A percentile compares a stretch with the other conserved stretches of the same genome.
Conservation (phyloP, 306 rosid genomes). For the Castanea mollissima region DNA sequence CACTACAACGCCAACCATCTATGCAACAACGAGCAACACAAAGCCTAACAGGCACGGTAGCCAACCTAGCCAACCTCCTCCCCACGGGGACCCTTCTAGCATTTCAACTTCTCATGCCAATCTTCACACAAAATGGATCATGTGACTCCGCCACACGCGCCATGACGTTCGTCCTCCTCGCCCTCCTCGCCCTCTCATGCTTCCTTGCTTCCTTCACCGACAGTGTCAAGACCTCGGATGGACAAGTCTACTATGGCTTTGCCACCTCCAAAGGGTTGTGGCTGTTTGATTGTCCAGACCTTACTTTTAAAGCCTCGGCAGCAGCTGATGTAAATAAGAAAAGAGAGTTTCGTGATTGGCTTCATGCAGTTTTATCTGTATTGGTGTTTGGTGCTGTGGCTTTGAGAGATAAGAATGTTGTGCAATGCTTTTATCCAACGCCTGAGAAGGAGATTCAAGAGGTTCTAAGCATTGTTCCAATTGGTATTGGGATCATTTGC, state of each 20-base stretch:
- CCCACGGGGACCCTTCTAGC: slow-evolving; percentile 73
- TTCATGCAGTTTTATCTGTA: slow-evolving; percentile 49
- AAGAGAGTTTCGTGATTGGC: slow-evolving; percentile 39
- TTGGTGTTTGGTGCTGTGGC: slow-evolving; percentile 64
- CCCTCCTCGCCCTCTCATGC: slow-evolving; percentile 47
- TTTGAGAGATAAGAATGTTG: slow-evolving; percentile 51
- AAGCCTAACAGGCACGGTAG: slow-evolving; percentile 49
- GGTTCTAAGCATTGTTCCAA: slow-evolving; percentile 57
- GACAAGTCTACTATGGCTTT: slow-evolving; percentile 56
- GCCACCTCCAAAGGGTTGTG: slow-evolving; percentile 58
- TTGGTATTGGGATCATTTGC: slow-evolving; percentile 58
- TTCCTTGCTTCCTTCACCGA: slow-evolving; percentile 62
- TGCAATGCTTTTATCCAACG: slow-evolving; percentile 50
- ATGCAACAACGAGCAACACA: slow-evolving; percentile 37
- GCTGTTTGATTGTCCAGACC: slow-evolving; percentile 48
- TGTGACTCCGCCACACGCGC: slow-evolving; percentile 55
- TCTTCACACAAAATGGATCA: slow-evolving; percentile 62
- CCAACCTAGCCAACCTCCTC: slow-evolving; percentile 69
- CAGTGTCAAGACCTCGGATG: slow-evolving; percentile 42
- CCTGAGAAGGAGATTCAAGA: slow-evolving; percentile 36
- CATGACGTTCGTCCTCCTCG: slow-evolving; percentile 36
- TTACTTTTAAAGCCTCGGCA: slow-evolving; percentile 21
- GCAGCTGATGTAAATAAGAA: slow-evolving; percentile 34
- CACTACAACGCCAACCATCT: slow-evolving; percentile 3
- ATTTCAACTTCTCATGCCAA: slow-evolving; percentile 60